Base-by-base conservation (phyloP, 73 alveolate species). In the Stentor coeruleus region DNA sequence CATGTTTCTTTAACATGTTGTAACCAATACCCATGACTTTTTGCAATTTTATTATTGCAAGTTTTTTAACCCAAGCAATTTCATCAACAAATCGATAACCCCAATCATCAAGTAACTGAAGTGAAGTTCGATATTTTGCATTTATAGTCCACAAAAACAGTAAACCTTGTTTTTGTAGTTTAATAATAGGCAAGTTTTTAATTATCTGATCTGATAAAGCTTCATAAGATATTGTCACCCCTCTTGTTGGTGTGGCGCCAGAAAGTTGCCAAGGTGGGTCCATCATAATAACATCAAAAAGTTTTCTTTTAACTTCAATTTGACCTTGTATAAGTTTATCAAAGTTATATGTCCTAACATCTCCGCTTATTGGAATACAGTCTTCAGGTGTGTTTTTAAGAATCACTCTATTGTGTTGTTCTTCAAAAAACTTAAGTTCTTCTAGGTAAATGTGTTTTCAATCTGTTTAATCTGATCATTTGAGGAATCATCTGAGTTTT, bases 261-360 rank as follows among this genome's bases (percentile, higher is more conserved):
- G 97, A 87, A n/a, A 93, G 89, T 74, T 93, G 84, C 98, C 98
- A 92, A 11, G 98, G 98, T 2, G 98, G 98, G 86, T 94, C 98
- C 92, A 94, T 92, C 91, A 94, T 90, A 4, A 94, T 86, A 33
- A 94, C 98, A 86, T 94, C 98, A 81, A 90, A 94, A 15, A 86
- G 81, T 73, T 91, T 82, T 58, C 94, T 93, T 31, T 89, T 88
- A 33, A 85, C 76, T 49, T 83, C 38, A 38, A 66, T 39, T 66
- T 87, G 74, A 1, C 74, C 55, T 20, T 87, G 86, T 20, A 73
- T 60, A 26, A 86, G 58, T 31, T 42, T n/a, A 36, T 49, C 76
- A 76, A 88, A 88, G 59, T 88, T 84, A 35, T 79, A 73, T 39
- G 59, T 31, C 37, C 90, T 87, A 4, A 87, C 90, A 83, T 87